A percentile compares a stretch with the other conserved stretches of the same genome.
These are phyloP conservation scores for Solanum hybrid DNA, from an alignment of 305 asterid genomes.

Conservation along the genomic window DNA sequence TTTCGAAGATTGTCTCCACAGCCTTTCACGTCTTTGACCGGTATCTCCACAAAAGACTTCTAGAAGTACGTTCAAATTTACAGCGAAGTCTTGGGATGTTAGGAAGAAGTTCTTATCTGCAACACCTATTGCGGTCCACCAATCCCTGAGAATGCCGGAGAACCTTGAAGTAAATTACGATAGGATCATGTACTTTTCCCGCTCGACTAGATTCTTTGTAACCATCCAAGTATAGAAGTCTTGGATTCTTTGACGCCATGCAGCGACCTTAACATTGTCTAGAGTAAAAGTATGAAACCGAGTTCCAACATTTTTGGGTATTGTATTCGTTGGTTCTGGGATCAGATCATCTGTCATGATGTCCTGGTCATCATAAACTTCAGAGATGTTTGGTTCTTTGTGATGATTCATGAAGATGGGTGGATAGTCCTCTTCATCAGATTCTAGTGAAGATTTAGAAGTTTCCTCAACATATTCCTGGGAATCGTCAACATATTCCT, in stretches of 20 bases:
- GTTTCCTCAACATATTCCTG: no score
- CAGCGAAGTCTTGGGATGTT: background rate
- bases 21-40: background rate
- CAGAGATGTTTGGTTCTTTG: no score
- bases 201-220: background rate
- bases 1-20: background rate
- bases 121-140: background rate
- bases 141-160: no score
- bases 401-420: no score
- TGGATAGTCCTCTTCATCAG: no score
- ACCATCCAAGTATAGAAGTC: background rate
- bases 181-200: background rate
- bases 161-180: background rate
- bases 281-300: background rate
- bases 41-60: background rate
- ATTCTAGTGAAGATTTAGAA: no score
- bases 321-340: background rate
- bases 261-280: background rate
- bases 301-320: background rate
- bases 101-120: background rate
- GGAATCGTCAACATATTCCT: no score
- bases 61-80: background rate
- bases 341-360: no score
- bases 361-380: no score
- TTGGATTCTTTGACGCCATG: background rate